Evolutionary conservation across 768 basidiomycete species (phyloP), one percentile per base, ranked within the genome.

Genomic region (Rickenella mellea): DNA sequence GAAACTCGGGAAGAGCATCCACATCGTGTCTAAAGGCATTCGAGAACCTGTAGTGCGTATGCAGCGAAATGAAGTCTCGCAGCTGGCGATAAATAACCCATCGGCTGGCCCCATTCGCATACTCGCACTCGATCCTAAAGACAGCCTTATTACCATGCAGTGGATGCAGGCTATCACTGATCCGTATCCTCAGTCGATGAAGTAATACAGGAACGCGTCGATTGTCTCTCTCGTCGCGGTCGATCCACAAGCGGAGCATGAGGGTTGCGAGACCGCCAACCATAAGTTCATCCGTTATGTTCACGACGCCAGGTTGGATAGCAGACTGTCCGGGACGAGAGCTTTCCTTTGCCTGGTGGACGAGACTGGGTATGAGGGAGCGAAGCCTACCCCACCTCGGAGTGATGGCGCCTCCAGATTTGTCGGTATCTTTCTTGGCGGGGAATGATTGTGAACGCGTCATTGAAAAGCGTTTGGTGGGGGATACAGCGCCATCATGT

Each of bases 21-120:
- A 81, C 73, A 43, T 80, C 76, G 24, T 73, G 75, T 41, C 80
- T 76, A 44, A 87, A 82, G 4, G 80, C 78, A 50, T 91, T 93
- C 7, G 89, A 83, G 15, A 96, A 66, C 1, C 82, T 68, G 57
- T 94, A 96, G 57, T 97, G 92, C 0, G 83, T 73, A 58, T 97
- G 93, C 19, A 99, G 62, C 20, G 83, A 83, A 35, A 94, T 42
- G 55, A 99, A 96, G 58, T 98, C 94, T 47, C 88, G 80, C 41
- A 96, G 70, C 62, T 93, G 83, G 40, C 94, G 81, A 61, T 91
- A 91, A n/a, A 90, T 73, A 22, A 96, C 93, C 94, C 96, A 99
- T 59, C 91, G 69, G 55, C 74, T 79, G 10, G 83, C 81, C 17
- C 90, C 90, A 49, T 94, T 92, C 0, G 90, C 94, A 58, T 99